Base-by-base conservation (phyloP, 768 basidiomycete species). In the Grammothele lineata region DNA sequence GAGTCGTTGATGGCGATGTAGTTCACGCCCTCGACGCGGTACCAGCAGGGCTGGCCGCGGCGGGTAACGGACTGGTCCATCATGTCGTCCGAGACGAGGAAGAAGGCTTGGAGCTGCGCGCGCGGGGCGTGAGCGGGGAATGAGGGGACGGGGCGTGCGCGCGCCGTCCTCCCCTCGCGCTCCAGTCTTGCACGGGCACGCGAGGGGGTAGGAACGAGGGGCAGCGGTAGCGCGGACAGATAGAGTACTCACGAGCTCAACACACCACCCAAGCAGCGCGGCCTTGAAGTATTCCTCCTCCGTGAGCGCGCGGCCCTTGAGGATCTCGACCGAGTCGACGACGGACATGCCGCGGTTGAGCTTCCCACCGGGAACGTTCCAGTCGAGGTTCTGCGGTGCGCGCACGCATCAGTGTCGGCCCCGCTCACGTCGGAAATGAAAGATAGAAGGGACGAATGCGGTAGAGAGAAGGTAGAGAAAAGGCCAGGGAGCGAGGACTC, bases 341-440 rank as follows among this genome's bases (percentile, higher is more conserved):
- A 96, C 93, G 10, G 92, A 92, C 70, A 97, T 75, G n/a, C 95
- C 93, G 27, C 95, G 83, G 68, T 96, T 98, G 44, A 97, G 83
- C 68, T 98, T 98, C 3, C 92, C 93, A 34, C 92, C 90, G 0
- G 93, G 93, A n/a, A 90, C 87, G 67, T 97, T 98, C 73, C 92
- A 87, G 56, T 93, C 80, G 46, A 98, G 71, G 63, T 77, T 93
- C 91, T 93, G 56, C 10, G 19, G 33, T n/a, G n/a, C n/a, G 21
- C 25, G 38, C 8, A 9, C 5, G 24, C 18, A 25, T 24, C 39
- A 45, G 38, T n/a, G 25, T 18, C 25, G 21, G 34, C n/a, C 17
- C 25, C 34, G 17, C 19, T 34, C 46, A 24, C 17, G 15, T 21
- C 33, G n/a, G n/a, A n/a, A n/a, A n/a, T n/a, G n/a, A n/a, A n/a